Evolutionary conservation across 2,329 filamentous ascomycete genomes (phyloP).

Genomic region (Sordariomycetes sp.): DNA sequence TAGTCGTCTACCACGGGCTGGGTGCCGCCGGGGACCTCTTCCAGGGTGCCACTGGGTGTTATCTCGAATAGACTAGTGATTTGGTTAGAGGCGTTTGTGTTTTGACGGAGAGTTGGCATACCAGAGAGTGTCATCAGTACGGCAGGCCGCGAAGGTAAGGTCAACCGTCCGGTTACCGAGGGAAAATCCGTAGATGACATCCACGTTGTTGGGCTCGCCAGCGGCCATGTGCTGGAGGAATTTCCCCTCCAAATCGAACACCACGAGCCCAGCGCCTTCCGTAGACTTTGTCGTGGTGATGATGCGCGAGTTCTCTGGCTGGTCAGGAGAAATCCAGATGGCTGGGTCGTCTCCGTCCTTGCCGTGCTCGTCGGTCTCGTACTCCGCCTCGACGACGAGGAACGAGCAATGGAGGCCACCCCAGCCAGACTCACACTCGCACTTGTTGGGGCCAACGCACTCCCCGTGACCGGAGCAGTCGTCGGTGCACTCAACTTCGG

Average conservation of each 20-base stretch:
- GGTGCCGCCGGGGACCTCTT: constrained; percentile 28
- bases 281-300: constrained; percentile 42
- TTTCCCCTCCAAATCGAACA: constrained; percentile 37
- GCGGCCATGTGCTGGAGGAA: constrained; percentile 31
- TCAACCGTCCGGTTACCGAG: constrained; percentile 31
- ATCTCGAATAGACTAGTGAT: constrained; percentile 38
- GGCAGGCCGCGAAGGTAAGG: constrained; percentile 38
- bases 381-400: constrained; percentile 31
- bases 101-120: constrained; percentile 15
- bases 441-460: constrained; percentile 29
- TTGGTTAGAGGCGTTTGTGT: constrained; percentile 19
- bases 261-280: constrained; percentile 32
- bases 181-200: constrained; percentile 38
- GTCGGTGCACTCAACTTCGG: constrained; percentile 23
- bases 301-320: constrained; percentile 30
- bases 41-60: constrained; percentile 29
- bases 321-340: constrained; percentile 32
- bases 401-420: constrained; percentile 34
- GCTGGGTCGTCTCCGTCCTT: constrained; percentile 37
- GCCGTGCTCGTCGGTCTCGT: constrained; percentile 43
- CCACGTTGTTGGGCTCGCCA: constrained; percentile 41
- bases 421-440: constrained; percentile 28
- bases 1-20: constrained; percentile 34
- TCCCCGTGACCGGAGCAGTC: constrained; percentile 28
- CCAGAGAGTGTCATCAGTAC: constrained; percentile 40